phyloP scores from a whole-genome alignment of 305 asterid genomes.

The Nicotiana rustica region DNA sequence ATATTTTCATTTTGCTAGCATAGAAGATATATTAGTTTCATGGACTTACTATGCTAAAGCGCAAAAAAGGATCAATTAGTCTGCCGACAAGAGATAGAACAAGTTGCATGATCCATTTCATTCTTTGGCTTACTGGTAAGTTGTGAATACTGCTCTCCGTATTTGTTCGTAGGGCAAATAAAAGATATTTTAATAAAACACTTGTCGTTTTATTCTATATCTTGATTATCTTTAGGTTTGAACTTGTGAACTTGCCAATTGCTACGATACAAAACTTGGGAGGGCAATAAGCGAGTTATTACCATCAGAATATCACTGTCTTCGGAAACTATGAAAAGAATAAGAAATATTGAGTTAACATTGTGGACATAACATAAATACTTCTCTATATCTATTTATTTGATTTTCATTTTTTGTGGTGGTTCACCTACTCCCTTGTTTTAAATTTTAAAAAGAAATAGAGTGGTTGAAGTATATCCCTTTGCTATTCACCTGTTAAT shows the following conservation, averaged over 20 bases:
- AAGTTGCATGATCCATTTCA: conserved; percentile 1
- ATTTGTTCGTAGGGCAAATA: not conserved
- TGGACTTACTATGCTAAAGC: not conserved
- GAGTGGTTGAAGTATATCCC: not conserved
- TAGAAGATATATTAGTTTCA: not conserved
- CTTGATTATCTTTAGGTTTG: conserved; percentile 14
- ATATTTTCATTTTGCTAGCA: too few relatives aligned
- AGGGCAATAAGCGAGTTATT: not conserved
- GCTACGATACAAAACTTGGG: not conserved
- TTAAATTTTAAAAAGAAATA: not conserved
- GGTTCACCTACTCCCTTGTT: not conserved
- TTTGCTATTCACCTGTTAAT: not conserved
- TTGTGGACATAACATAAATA: too few relatives aligned
- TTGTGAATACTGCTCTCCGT: not conserved
- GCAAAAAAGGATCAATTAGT: not conserved
- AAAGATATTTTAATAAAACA: not conserved
- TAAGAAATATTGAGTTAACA: too few relatives aligned
- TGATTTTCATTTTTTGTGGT: too few relatives aligned
- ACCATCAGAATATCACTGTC: not conserved
- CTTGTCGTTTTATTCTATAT: not conserved
- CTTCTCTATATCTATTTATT: not conserved
- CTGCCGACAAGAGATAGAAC: not conserved
- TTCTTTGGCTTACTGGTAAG: conserved; percentile 19
- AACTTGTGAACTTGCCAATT: not conserved
- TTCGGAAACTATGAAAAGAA: not conserved